Percentiles rank a stretch among this genome's conserved stretches.
Conservation (phyloP, 768 basidiomycete species). For the Gloeostereum incarnatum region DNA sequence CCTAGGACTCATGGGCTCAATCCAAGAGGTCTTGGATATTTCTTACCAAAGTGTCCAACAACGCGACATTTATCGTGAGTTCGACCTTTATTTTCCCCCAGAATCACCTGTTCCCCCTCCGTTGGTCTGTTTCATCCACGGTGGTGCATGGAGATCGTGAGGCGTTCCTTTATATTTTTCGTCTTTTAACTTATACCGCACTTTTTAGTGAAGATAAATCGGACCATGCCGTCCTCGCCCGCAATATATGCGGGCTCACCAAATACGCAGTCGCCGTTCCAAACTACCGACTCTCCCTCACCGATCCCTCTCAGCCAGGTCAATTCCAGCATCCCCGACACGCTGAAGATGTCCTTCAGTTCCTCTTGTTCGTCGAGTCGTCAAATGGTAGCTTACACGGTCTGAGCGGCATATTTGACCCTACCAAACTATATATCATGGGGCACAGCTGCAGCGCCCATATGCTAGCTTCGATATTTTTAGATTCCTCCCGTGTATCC, state of each 20-base stretch:
- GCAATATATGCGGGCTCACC: constrained; percentile 37
- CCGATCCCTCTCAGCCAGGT: constrained; percentile 21
- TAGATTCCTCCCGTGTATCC: constrained; percentile 35
- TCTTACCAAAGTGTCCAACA: constrained; percentile 22
- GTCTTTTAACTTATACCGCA: neutral
- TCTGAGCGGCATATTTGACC: constrained; percentile 21
- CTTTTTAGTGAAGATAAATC: constrained; percentile 60
- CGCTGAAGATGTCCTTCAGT: constrained; percentile 52
- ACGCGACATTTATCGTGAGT: constrained; percentile 28
- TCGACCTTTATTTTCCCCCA: constrained; percentile 45
- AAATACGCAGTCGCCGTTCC: constrained; percentile 55
- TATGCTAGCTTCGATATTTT: constrained; percentile 64
- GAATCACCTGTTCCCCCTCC: constrained; percentile 13
- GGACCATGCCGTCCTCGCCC: constrained; percentile 46
- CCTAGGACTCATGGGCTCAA: neutral
- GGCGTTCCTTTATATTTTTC: constrained; percentile 13
- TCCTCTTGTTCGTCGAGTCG: constrained; percentile 43
- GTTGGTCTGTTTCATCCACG: constrained; percentile 71
- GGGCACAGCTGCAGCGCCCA: constrained; percentile 83
- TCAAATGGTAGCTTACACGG: constrained; percentile 2
- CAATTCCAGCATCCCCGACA: constrained; percentile 61
- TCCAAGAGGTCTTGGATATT: constrained; percentile 22
- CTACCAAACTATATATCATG: constrained; percentile 41
- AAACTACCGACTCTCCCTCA: constrained; percentile 68
- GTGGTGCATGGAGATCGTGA: constrained; percentile 79